Conservation (phyloP, 2,329 filamentous ascomycete species). For the Pyricularia pennisetigena region DNA sequence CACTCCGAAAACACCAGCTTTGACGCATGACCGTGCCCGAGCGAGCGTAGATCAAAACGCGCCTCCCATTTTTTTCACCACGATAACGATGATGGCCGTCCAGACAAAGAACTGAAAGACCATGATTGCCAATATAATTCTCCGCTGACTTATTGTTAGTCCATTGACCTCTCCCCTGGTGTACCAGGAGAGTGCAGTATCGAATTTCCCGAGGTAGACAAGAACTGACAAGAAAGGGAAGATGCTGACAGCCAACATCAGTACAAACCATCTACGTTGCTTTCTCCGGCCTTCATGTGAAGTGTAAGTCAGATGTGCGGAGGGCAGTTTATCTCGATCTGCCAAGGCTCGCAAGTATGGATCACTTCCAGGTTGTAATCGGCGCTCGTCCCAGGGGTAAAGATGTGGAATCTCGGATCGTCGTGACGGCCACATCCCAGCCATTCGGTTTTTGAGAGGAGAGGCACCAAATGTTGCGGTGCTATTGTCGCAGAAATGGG, state of each 20-base stretch:
- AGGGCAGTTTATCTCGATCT: not conserved
- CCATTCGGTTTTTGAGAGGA: not conserved
- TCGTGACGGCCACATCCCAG: constrained; percentile 4
- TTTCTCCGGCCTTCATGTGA: constrained; percentile 18
- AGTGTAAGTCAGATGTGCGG: constrained; percentile 14
- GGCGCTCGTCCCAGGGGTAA: constrained; percentile 15
- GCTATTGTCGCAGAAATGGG: not conserved
- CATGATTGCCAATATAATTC: constrained; percentile 23
- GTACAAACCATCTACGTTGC: constrained; percentile 26
- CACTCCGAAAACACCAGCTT: not conserved
- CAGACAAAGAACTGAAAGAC: constrained; percentile 14
- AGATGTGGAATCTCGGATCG: constrained; percentile 6
- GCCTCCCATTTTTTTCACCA: constrained; percentile 9
- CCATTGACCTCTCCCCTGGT: constrained; percentile 32
- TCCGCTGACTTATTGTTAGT: constrained; percentile 26
- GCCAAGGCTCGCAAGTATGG: constrained; percentile 11
- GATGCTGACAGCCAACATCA: constrained; percentile 26
- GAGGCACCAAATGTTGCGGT: constrained; percentile 1
- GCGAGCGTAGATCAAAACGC: not conserved
- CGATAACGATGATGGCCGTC: constrained; percentile 11
- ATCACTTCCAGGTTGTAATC: constrained; percentile 7
- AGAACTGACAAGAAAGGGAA: constrained; percentile 39
- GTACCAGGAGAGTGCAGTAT: constrained; percentile 36
- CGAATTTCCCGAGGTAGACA: constrained; percentile 32
- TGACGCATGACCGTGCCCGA: not conserved